Percentiles rank a stretch among this genome's conserved stretches.
Conservation (phyloP, 139 green algal species). For the Chlorella sp. region DNA sequence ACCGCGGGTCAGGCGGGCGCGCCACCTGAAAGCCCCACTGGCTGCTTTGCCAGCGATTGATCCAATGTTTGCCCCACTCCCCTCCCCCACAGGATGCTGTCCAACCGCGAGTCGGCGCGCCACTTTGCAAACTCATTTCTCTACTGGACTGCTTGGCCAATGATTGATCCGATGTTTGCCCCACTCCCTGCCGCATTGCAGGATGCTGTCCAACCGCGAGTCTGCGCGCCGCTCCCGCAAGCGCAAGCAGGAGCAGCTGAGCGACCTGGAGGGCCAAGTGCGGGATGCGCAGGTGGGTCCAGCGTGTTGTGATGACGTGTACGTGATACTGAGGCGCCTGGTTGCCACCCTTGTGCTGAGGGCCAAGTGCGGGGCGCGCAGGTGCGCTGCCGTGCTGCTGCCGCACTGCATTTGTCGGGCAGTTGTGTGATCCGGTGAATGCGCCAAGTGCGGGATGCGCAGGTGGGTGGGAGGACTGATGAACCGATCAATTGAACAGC, state of each 20-base stretch:
- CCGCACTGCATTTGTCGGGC: too few relatives aligned
- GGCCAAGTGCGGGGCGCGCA: neutral
- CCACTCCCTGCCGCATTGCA: neutral
- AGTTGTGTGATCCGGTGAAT: too few relatives aligned
- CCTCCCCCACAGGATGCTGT: conserved; percentile 68
- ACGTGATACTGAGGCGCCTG: neutral
- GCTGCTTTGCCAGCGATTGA: too few relatives aligned
- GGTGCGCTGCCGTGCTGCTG: neutral
- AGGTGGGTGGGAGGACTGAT: too few relatives aligned
- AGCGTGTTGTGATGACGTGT: neutral
- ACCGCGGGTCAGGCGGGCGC: too few relatives aligned
- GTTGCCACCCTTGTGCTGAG: neutral
- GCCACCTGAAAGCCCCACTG: too few relatives aligned
- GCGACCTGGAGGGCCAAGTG: conserved; percentile 68
- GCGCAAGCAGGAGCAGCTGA: conserved; percentile 88
- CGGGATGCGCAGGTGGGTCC: neutral
- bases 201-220: conserved; percentile 90
- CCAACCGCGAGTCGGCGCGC: conserved; percentile 85
- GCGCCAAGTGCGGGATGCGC: too few relatives aligned
- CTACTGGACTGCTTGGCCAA: neutral
- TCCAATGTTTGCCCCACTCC: neutral
- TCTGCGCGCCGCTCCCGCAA: conserved; percentile 77
- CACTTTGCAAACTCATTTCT: conserved; percentile 1
- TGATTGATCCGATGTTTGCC: neutral
- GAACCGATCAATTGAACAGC: too few relatives aligned